Base-by-base conservation (phyloP, 2,329 filamentous ascomycete species). In the Cladosporium sp. region DNA sequence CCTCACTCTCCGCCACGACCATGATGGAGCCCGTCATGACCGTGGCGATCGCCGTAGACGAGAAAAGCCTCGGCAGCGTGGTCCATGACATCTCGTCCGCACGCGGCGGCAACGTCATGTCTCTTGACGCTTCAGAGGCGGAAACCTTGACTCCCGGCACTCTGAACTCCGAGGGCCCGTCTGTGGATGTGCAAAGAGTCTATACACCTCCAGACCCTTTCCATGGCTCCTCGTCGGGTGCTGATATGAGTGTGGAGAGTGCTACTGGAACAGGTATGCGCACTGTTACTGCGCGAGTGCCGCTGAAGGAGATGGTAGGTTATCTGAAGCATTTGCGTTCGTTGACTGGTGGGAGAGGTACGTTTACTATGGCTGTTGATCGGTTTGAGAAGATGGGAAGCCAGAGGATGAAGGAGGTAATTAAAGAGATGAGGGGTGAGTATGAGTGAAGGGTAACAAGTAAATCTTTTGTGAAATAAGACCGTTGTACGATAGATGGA, bases 1-100 rank as follows among this genome's bases (percentile, higher is more conserved):
- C 76, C 8, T 67, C 71, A 22, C 64, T 72, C 2, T 55, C 55
- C 29, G 71, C 74, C 2, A 78, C 89, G 1, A 78, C 79, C 1
- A 74, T 98, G 33, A 85, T 97, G 71, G 93, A 98, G 64, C 93
- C 93, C 1, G 87, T 98, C 49, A 96, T 97, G 89, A 83, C 84
- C 53, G 88, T 88, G 4, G 83, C 85, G 46, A 95, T 98, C 62
- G 84, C 82, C 57, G 89, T 93, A 43, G 88, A 93, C 45, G 92
- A 96, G 68, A 77, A 78, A 5, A 84, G 81, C 6, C 83, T 95
- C 1, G 90, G 91, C 3, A 79, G 80, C 4, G 87, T 98, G 8
- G 84, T 94, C 29, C 88, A 94, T 57, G 85, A 93, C 62, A 79
- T 94, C 32, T 84, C 83, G 2, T 83, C 86, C 2, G 80, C 83